Evolutionary conservation across 345 rosid genomes (phyloP).

Genomic region (Abelmoschus esculentus): DNA sequence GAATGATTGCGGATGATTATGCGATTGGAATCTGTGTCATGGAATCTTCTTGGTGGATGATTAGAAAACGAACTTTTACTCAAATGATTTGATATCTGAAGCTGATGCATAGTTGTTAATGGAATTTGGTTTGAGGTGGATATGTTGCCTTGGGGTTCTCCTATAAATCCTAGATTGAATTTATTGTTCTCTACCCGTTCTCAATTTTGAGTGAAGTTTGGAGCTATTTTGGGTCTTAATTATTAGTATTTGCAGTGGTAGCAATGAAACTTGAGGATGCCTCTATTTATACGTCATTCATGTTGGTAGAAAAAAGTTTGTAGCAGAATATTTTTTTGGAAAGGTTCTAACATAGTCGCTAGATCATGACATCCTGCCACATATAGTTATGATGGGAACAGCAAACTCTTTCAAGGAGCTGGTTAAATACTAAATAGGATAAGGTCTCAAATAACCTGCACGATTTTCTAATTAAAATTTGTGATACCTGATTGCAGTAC

Average conservation of each 20-base stretch:
- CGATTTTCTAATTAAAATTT: too few relatives aligned
- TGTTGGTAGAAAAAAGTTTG: neutral
- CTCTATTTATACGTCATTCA: neutral
- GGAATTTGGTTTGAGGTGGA: neutral
- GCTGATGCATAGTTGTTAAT: neutral
- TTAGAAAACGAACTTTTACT: neutral
- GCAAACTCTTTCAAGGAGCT: neutral
- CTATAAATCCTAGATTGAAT: neutral
- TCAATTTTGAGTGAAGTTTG: neutral
- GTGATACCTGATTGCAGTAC: too few relatives aligned
- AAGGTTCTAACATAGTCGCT: too few relatives aligned
- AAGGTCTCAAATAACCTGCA: neutral
- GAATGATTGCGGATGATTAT: neutral
- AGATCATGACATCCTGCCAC: too few relatives aligned
- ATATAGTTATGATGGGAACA: neutral
- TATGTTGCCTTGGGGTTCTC: neutral
- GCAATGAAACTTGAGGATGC: neutral
- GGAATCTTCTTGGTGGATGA: neutral
- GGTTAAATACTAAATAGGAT: neutral
- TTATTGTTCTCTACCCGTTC: neutral
- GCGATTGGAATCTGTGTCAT: neutral
- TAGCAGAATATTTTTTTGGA: too few relatives aligned
- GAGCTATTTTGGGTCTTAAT: neutral
- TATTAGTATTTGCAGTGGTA: neutral
- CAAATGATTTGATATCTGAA: neutral